These are phyloP conservation scores for Saccharomyces mikatae DNA, from an alignment of 805 yeast genomes.

Conservation along the genomic window DNA sequence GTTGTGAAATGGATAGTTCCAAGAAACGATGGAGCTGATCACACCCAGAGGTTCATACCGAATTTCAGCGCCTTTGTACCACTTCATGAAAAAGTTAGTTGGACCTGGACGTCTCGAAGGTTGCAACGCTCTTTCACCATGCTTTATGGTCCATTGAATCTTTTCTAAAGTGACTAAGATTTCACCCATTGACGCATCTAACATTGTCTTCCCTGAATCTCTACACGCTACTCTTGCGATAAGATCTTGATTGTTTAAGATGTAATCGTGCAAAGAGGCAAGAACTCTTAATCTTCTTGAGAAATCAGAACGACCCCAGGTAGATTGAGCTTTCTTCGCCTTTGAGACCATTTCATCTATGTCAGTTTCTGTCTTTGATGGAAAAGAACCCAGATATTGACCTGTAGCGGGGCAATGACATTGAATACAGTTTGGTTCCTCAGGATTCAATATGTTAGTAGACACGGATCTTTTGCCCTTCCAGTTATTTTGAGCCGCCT, in stretches of 20 bases:
- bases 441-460: slow-evolving; percentile 47
- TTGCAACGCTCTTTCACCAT: slow-evolving; percentile 67
- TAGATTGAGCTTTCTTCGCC: slow-evolving; percentile 30
- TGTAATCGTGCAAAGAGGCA: slow-evolving; percentile 59
- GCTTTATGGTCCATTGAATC: slow-evolving; percentile 75
- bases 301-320: slow-evolving; percentile 40
- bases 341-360: slow-evolving; percentile 54
- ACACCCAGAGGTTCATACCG: slow-evolving; percentile 86
- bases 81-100: slow-evolving; percentile 65
- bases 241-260: slow-evolving; percentile 73
- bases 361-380: slow-evolving; percentile 55
- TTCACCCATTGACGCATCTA: slow-evolving; percentile 95
- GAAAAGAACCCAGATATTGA: slow-evolving; percentile 68
- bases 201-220: slow-evolving; percentile 91
- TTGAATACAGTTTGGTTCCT: slow-evolving; percentile 63
- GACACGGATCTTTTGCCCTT: slow-evolving; percentile 64
- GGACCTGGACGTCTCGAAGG: slow-evolving; percentile 82
- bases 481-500: slow-evolving; percentile 41
- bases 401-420: slow-evolving; percentile 96
- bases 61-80: slow-evolving; percentile 87
- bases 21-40: slow-evolving; percentile 82
- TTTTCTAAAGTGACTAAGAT: slow-evolving; percentile 92
- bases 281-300: slow-evolving; percentile 63
- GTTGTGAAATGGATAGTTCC: slow-evolving; percentile 98
- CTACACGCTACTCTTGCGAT: slow-evolving; percentile 91